These are phyloP conservation scores for Acacia crassicarpa DNA, from an alignment of 306 rosid species.

Conservation along the genomic window DNA sequence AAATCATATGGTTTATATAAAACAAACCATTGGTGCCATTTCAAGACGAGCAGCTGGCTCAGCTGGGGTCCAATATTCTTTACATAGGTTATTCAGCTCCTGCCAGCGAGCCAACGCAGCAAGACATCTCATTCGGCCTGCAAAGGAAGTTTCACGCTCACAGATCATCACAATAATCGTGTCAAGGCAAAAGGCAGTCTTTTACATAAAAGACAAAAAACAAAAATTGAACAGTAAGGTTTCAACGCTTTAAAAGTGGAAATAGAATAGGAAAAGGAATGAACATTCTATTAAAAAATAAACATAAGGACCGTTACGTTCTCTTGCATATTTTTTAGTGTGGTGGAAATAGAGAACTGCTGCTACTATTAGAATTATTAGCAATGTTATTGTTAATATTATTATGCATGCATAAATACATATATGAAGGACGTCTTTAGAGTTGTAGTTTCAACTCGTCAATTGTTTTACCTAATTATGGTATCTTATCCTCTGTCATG, in stretches of 20 bases:
- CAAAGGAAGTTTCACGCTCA: slow-evolving; percentile 39
- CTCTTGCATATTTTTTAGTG: not conserved
- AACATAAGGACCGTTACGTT: not conserved
- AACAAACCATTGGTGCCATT: slow-evolving; percentile 96
- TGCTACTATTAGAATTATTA: not conserved
- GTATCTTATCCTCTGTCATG: not conserved
- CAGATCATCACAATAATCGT: slow-evolving; percentile 15
- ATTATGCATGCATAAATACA: not conserved
- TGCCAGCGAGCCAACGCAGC: slow-evolving; percentile 99
- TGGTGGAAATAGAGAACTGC: not conserved
- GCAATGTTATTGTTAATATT: not conserved
- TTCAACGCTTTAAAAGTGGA: not conserved
- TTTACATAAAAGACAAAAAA: not conserved
- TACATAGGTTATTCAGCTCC: slow-evolving; percentile 83
- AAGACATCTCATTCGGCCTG: slow-evolving; percentile 98
- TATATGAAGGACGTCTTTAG: not conserved
- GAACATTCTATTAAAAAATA: not conserved
- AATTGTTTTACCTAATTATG: not conserved
- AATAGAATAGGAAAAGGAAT: slow-evolving; percentile 1
- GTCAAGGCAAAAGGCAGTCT: not conserved
- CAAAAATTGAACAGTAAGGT: not conserved
- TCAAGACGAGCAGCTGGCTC: slow-evolving; percentile 94
- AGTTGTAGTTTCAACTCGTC: not conserved
- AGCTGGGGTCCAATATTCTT: slow-evolving; percentile 94
- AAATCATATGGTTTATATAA: slow-evolving; percentile 19